Conservation (phyloP, 1,284 basidiomycete genomes). For the Cystobasidium sp. region DNA sequence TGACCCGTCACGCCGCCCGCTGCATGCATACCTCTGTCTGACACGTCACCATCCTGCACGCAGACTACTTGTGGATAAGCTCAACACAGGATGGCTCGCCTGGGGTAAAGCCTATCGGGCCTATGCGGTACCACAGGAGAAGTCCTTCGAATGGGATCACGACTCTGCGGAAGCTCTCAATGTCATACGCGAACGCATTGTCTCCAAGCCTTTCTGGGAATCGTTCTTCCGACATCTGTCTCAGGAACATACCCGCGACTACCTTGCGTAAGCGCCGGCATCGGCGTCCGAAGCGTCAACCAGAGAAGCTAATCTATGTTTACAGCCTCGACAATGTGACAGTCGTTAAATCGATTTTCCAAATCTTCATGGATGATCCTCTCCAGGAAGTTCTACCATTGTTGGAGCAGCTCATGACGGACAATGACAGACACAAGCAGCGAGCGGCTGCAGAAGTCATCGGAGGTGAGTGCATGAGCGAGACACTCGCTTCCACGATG, state of each 20-base stretch:
- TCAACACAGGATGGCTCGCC: slow-evolving; percentile 79
- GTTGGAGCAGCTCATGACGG: slow-evolving; percentile 64
- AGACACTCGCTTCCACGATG: not conserved
- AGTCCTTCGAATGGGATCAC: slow-evolving; percentile 69
- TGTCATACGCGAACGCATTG: slow-evolving; percentile 61
- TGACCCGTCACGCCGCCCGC: not conserved
- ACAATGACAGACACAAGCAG: slow-evolving; percentile 86
- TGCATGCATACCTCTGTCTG: not conserved
- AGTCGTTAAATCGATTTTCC: slow-evolving; percentile 61
- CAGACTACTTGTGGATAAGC: slow-evolving; percentile 72
- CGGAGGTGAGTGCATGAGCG: slow-evolving; percentile 63
- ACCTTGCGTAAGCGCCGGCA: not conserved
- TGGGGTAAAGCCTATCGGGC: slow-evolving; percentile 77
- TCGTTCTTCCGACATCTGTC: slow-evolving; percentile 56
- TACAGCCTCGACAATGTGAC: slow-evolving; percentile 57
- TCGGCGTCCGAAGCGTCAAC: no score
- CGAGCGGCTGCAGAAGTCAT: slow-evolving; percentile 86
- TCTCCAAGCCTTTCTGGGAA: slow-evolving; percentile 62
- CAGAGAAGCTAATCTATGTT: not conserved
- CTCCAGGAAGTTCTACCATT: slow-evolving; percentile 64
- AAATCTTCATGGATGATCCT: slow-evolving; percentile 60
- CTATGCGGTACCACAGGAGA: slow-evolving; percentile 64
- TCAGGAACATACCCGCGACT: slow-evolving; percentile 48
- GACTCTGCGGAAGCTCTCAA: slow-evolving; percentile 59
- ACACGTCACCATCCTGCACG: slow-evolving; percentile 49